phyloP scores from a whole-genome alignment of 768 basidiomycete genomes.

The Grammothele lineata region DNA sequence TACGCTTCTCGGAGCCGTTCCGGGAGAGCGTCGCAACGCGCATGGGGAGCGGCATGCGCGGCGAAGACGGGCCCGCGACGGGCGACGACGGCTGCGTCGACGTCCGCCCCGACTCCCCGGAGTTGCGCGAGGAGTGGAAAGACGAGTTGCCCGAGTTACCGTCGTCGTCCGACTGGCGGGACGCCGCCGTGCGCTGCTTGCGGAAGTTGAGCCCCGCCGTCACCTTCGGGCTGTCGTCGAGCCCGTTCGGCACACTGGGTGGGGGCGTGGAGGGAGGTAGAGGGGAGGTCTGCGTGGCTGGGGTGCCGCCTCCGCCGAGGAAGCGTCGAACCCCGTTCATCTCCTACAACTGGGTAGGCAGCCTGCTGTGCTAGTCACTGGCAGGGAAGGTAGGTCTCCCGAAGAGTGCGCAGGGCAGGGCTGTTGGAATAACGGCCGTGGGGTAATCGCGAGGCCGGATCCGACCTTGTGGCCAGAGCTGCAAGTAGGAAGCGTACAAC shows the following conservation, averaged over 20 bases:
- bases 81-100: conserved; percentile 28
- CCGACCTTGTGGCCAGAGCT: conserved; percentile 4
- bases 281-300: conserved; percentile 10
- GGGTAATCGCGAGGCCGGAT: conserved; percentile 10
- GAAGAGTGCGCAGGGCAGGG: neutral
- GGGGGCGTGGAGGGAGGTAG: conserved; percentile 18
- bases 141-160: conserved; percentile 26
- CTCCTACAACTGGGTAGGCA: conserved; percentile 2
- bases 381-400: conserved; percentile 1
- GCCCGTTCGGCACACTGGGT: neutral
- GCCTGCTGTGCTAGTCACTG: conserved; percentile 14
- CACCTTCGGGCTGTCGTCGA: conserved; percentile 25
- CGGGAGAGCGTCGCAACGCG: conserved; percentile 30
- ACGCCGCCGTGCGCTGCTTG: conserved; percentile 43
- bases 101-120: conserved; percentile 25
- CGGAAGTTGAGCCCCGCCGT: conserved; percentile 47
- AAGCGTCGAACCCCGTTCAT: conserved; percentile 77
- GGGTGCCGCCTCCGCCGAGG: conserved; percentile 38
- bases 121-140: conserved; percentile 22
- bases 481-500: conserved; percentile 5
- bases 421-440: neutral
- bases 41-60: conserved; percentile 26
- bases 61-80: conserved; percentile 39
- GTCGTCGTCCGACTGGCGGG: conserved; percentile 16
- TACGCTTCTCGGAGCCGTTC: conserved; percentile 37